Percentiles rank a stretch among this genome's conserved stretches.
Evolutionary conservation across 805 yeast species (phyloP).

Genomic region (Kluyveromyces siamensis): DNA sequence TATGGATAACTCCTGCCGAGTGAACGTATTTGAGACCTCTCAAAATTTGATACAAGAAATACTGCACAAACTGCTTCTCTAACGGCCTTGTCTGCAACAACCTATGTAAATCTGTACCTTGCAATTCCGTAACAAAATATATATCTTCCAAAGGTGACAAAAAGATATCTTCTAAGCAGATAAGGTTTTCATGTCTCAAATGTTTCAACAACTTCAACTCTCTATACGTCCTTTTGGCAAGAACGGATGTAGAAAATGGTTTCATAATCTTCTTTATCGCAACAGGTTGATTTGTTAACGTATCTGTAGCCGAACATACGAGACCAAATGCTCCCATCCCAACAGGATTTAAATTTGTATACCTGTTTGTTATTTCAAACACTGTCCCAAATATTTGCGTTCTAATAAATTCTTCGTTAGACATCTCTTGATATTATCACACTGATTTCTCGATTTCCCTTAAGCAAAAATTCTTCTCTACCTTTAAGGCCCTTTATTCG

Average conservation of each 20-base stretch:
- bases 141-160: constrained; percentile 93
- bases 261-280: constrained; percentile 98
- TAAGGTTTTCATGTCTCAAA: constrained; percentile 87
- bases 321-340: constrained; percentile 99
- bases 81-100: constrained; percentile 86
- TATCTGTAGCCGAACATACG: constrained; percentile 93
- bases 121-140: constrained; percentile 90
- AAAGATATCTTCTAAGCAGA: constrained; percentile 87
- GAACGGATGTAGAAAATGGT: constrained; percentile 88
- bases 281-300: constrained; percentile 81
- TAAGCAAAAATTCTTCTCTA: background rate
- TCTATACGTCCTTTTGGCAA: constrained; percentile 94
- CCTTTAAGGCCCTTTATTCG: background rate
- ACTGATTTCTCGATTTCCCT: background rate
- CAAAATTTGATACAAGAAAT: constrained; percentile 88
- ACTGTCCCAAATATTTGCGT: constrained; percentile 94
- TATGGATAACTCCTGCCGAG: constrained; percentile 85
- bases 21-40: constrained; percentile 86
- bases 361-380: constrained; percentile 84
- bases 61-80: constrained; percentile 93
- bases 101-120: constrained; percentile 93
- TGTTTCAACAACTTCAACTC: constrained; percentile 91
- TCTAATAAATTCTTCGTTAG: constrained; percentile 40
- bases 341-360: constrained; percentile 89
- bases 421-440: constrained; percentile 13